Evolutionary conservation across 306 rosid species (phyloP).

Genomic region (Albizia julibrissin): DNA sequence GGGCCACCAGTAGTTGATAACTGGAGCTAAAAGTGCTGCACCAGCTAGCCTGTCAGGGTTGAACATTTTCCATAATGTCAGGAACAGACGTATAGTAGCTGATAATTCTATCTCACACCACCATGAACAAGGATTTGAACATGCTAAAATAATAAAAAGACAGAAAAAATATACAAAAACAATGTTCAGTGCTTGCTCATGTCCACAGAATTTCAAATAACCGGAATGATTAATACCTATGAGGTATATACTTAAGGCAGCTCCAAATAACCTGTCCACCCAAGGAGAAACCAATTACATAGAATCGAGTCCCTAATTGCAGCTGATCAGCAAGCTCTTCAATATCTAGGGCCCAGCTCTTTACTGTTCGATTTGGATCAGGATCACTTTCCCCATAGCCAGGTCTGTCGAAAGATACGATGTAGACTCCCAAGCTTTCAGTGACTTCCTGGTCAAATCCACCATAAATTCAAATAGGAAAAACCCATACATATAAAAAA

Average conservation of each 20-base stretch:
- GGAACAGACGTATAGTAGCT: slow-evolving; percentile 10
- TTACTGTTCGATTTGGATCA: slow-evolving; percentile 68
- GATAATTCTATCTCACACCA: neutral
- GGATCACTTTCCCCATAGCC: slow-evolving; percentile 98
- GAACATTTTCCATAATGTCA: slow-evolving; percentile 3
- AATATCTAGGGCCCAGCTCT: slow-evolving; percentile 75
- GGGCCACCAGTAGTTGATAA: slow-evolving; percentile 79
- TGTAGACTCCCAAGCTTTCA: slow-evolving; percentile 63
- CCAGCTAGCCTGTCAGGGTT: slow-evolving; percentile 71
- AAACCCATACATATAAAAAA: neutral
- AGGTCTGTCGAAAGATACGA: slow-evolving; percentile 80
- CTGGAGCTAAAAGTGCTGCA: slow-evolving; percentile 72
- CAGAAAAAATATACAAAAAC: neutral
- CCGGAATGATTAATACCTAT: slow-evolving; percentile 52
- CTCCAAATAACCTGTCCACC: slow-evolving; percentile 88
- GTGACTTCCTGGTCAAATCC: slow-evolving; percentile 53
- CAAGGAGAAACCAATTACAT: slow-evolving; percentile 70
- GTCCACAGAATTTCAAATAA: slow-evolving; percentile 6
- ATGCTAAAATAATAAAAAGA: slow-evolving; percentile 10
- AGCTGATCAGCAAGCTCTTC: slow-evolving; percentile 91
- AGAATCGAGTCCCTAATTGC: slow-evolving; percentile 74
- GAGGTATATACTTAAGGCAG: slow-evolving; percentile 82
- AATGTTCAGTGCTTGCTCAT: neutral
- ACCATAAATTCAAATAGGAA: slow-evolving; percentile 27
- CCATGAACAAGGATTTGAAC: neutral